Percentiles rank a stretch among this genome's conserved stretches.
phyloP scores from a whole-genome alignment of 2,329 filamentous ascomycete genomes.

The Exophiala xenobiotica region DNA sequence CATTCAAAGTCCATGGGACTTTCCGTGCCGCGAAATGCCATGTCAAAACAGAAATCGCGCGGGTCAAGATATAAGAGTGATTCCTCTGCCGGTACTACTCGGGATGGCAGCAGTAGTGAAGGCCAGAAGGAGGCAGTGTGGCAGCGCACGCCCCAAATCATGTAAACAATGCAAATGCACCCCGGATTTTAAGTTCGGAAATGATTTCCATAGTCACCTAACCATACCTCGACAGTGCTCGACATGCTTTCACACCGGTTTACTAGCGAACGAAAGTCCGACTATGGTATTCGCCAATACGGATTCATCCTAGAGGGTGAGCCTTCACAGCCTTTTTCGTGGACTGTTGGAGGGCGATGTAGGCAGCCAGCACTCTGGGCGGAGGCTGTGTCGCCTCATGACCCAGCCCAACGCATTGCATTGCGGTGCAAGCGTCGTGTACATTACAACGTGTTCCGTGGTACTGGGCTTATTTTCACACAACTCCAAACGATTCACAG shows the following conservation, averaged over 20 bases:
- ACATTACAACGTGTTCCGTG: neutral
- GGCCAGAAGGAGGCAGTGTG: neutral
- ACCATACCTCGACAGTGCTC: too few species aligned
- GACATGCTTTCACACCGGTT: too few species aligned
- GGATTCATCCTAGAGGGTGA: too few species aligned
- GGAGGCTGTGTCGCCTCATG: neutral
- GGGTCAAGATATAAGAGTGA: too few species aligned
- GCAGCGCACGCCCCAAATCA: too few species aligned
- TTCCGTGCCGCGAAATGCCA: slow-evolving; percentile 37
- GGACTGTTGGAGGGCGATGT: too few species aligned
- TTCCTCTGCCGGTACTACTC: slow-evolving; percentile 3
- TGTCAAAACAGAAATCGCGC: slow-evolving; percentile 10
- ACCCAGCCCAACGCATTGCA: neutral
- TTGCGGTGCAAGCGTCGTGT: neutral
- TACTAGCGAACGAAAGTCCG: too few species aligned
- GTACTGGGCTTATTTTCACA: neutral
- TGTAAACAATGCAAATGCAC: slow-evolving; percentile 3
- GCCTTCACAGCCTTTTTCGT: too few species aligned
- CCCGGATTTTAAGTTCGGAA: slow-evolving; percentile 5
- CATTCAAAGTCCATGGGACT: slow-evolving; percentile 54
- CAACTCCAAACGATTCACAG: too few species aligned
- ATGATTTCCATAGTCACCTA: slow-evolving; percentile 6
- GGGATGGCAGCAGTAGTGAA: neutral
- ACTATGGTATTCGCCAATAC: too few species aligned
- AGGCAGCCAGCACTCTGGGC: too few species aligned